Conservation (phyloP, 2,329 filamentous ascomycete species). For the Xylaria sp. region DNA sequence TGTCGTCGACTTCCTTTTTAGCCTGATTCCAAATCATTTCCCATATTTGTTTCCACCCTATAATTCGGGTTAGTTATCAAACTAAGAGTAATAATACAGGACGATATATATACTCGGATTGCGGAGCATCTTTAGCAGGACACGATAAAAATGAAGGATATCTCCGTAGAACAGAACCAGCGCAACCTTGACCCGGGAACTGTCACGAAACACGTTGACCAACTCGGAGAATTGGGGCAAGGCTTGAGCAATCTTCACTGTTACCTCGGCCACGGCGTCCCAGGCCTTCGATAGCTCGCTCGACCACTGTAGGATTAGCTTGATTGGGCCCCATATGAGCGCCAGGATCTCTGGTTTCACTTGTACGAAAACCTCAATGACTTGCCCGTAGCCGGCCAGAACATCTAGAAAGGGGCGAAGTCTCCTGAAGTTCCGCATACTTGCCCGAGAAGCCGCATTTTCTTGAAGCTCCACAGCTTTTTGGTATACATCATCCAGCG, state of each 20-base stretch:
- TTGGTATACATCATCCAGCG: no score
- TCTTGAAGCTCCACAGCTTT: no score
- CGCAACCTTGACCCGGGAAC: background rate
- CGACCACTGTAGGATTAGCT: constrained; percentile 4
- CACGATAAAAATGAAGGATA: constrained; percentile 19
- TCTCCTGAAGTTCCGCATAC: no score
- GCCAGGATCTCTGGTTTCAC: constrained; percentile 14
- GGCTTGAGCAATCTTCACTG: constrained; percentile 6
- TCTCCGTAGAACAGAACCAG: constrained; percentile 14
- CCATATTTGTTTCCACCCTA: no score
- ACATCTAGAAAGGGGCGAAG: no score
- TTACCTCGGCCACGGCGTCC: background rate
- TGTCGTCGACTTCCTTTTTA: no score
- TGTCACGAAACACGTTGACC: constrained; percentile 3
- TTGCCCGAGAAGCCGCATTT: no score
- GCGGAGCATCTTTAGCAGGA: no score
- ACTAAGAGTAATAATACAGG: no score
- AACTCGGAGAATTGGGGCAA: constrained; percentile 18
- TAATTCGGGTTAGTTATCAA: no score
- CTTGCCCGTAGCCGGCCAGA: background rate
- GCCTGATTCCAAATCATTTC: no score
- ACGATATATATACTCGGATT: no score
- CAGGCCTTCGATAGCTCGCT: background rate
- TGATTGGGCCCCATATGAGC: constrained; percentile 24
- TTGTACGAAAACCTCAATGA: constrained; percentile 11